Conservation (phyloP, 805 yeast species). For the Yarrowia hollandica region DNA sequence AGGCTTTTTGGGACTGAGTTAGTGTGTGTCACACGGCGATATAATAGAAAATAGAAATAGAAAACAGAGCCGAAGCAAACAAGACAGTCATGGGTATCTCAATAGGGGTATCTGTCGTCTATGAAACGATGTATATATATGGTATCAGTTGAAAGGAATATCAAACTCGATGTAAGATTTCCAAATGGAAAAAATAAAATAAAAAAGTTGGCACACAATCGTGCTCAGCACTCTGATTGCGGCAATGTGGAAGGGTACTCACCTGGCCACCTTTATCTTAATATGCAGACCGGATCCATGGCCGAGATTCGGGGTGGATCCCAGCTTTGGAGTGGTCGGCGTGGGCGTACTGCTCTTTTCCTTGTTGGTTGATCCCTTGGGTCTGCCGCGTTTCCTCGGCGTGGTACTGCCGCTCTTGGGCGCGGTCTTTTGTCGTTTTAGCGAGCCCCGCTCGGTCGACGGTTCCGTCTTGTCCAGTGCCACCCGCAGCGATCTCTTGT, state of each 20-base stretch:
- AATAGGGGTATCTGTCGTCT: no score
- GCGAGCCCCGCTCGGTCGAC: conserved; percentile 19
- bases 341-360: not conserved
- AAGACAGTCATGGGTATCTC: no score
- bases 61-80: no score
- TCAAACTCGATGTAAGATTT: no score
- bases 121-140: no score
- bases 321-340: conserved; percentile 4
- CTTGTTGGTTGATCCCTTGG: conserved; percentile 2
- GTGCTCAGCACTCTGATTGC: no score
- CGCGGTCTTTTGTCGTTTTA: conserved; percentile 30
- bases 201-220: no score
- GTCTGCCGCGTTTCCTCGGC: conserved; percentile 8
- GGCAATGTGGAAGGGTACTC: no score
- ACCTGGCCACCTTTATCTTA: conserved; percentile 26
- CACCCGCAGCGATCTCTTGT: conserved; percentile 18
- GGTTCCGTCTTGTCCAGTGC: conserved; percentile 25
- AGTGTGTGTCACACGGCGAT: no score
- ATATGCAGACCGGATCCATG: conserved; percentile 9
- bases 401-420: not conserved
- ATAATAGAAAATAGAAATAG: no score
- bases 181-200: no score
- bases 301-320: conserved; percentile 29
- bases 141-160: no score
- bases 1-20: conserved; percentile 36